Evolutionary conservation across 345 rosid genomes (phyloP).

Genomic region (Eutrema yunnanense): DNA sequence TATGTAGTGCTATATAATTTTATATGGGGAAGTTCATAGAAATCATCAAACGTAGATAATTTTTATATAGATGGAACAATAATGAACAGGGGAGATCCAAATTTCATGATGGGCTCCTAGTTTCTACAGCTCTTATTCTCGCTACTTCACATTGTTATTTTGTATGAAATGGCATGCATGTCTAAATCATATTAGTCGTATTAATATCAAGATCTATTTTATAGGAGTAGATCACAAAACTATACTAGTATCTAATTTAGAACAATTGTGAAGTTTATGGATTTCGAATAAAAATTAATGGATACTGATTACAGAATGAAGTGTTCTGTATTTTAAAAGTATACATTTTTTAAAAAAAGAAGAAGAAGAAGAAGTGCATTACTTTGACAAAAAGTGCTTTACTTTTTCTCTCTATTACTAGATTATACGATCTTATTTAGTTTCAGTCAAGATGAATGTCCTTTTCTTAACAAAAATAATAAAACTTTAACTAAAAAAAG

Average conservation of each 20-base stretch:
- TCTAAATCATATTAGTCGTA: not conserved
- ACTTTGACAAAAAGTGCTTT: no score
- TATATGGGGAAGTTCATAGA: not conserved
- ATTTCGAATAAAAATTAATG: no score
- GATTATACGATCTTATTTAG: no score
- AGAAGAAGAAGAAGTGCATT: no score
- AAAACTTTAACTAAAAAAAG: no score
- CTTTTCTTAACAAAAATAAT: no score
- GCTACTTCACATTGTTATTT: not conserved
- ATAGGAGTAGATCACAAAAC: no score
- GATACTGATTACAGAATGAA: no score
- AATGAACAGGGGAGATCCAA: not conserved
- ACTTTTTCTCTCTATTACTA: no score
- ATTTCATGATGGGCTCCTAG: conserved; percentile 4
- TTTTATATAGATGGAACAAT: not conserved
- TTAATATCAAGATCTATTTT: not conserved
- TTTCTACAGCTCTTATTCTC: not conserved
- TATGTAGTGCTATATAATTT: not conserved
- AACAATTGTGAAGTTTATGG: no score
- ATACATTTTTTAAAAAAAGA: no score
- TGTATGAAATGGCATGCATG: not conserved
- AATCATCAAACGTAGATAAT: not conserved
- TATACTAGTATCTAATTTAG: not conserved
- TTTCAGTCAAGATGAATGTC: no score
- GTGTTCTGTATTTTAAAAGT: not conserved